These are phyloP conservation scores for Fraxinus pennsylvanica DNA, from an alignment of 257 asterid species.

Conservation along the genomic window DNA sequence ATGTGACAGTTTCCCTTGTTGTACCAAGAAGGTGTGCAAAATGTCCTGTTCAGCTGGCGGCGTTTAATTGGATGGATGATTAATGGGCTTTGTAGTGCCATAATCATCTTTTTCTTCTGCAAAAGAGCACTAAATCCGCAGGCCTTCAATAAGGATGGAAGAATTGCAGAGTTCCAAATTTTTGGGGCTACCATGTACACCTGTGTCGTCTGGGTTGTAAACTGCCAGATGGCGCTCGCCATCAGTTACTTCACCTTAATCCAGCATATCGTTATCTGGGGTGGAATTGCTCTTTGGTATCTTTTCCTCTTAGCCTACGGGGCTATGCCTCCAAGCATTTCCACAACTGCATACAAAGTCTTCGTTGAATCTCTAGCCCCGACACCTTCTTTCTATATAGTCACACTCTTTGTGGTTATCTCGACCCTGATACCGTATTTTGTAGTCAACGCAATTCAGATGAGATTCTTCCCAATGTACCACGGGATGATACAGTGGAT, in stretches of 20 bases:
- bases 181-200: slow-evolving; percentile 90
- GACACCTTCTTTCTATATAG: slow-evolving; percentile 58
- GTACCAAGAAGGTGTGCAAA: slow-evolving; percentile 96
- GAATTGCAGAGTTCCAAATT: slow-evolving; percentile 51
- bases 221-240: slow-evolving; percentile 87
- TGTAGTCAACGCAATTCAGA: slow-evolving; percentile 33
- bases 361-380: slow-evolving; percentile 80
- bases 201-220: slow-evolving; percentile 84
- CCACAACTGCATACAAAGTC: slow-evolving; percentile 67
- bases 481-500: slow-evolving; percentile 94
- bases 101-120: slow-evolving; percentile 81
- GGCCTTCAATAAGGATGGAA: slow-evolving; percentile 63
- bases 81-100: slow-evolving; percentile 63
- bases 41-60: slow-evolving; percentile 90
- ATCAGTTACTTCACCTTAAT: slow-evolving; percentile 81
- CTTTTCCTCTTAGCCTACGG: slow-evolving; percentile 76
- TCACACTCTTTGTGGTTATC: slow-evolving; percentile 43
- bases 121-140: slow-evolving; percentile 57
- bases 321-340: slow-evolving; percentile 41
- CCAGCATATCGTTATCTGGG: slow-evolving; percentile 88
- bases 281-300: slow-evolving; percentile 81
- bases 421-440: not conserved
- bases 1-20: slow-evolving; percentile 75
- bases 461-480: slow-evolving; percentile 58
- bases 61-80: slow-evolving; percentile 92